These are phyloP conservation scores for Exophiala alcalophila DNA, from an alignment of 2,329 filamentous ascomycete genomes.

Conservation along the genomic window DNA sequence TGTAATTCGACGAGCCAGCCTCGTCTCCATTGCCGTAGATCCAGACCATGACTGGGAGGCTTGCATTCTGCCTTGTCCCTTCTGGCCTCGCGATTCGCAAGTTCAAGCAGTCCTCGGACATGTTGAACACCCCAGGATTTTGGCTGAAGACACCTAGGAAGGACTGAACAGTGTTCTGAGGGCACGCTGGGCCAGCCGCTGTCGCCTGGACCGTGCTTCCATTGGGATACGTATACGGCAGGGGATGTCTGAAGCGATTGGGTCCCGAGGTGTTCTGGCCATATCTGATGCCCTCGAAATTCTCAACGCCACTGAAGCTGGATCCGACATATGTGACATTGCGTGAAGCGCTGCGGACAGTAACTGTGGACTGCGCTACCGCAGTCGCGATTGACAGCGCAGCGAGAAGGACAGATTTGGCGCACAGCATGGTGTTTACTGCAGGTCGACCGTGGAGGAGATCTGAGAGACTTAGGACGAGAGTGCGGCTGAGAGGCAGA, in stretches of 20 bases:
- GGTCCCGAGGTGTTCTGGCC: conserved; percentile 33
- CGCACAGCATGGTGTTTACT: too few relatives aligned
- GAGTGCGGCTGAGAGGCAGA: too few relatives aligned
- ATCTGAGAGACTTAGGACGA: too few relatives aligned
- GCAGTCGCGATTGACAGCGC: neutral
- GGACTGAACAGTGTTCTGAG: conserved; percentile 20
- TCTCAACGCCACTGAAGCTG: conserved; percentile 29
- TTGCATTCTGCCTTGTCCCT: conserved; percentile 15
- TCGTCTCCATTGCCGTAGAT: conserved; percentile 27
- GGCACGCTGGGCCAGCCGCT: conserved; percentile 30
- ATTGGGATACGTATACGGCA: conserved; percentile 28
- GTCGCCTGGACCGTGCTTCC: conserved; percentile 29
- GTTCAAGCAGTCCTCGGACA: conserved; percentile 38
- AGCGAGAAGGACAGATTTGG: too few relatives aligned
- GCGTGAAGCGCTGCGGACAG: conserved; percentile 7
- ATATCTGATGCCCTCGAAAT: conserved; percentile 32
- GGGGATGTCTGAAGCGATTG: conserved; percentile 33
- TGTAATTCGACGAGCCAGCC: conserved; percentile 16
- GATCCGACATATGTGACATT: conserved; percentile 27
- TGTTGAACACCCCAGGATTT: conserved; percentile 19
- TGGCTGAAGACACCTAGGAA: conserved; percentile 11
- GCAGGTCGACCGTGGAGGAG: too few relatives aligned
- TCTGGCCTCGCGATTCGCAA: conserved; percentile 31
- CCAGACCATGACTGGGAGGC: conserved; percentile 35
- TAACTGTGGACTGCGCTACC: conserved; percentile 12